These are phyloP conservation scores for Tilletia indica DNA, from an alignment of 1,284 basidiomycete species.

Conservation along the genomic window DNA sequence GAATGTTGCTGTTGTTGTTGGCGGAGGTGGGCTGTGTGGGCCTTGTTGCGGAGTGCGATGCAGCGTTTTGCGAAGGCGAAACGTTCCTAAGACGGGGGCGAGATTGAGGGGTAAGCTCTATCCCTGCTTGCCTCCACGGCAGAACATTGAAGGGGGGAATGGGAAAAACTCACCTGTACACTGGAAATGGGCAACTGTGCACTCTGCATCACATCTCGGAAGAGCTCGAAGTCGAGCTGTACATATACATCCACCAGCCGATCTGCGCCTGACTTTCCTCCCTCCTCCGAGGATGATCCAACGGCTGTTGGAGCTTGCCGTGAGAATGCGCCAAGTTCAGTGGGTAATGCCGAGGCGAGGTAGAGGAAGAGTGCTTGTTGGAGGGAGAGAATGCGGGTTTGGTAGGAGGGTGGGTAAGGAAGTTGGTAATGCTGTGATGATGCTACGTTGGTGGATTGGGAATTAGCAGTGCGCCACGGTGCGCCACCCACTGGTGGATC, in stretches of 20 bases:
- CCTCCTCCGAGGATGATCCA: no score
- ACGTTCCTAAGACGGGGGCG: neutral
- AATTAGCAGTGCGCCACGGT: no score
- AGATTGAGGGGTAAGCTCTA: no score
- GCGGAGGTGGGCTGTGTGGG: neutral
- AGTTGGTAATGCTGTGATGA: neutral
- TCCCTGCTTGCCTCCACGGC: neutral
- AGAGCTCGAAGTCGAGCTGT: neutral
- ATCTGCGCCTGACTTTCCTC: no score
- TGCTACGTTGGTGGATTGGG: no score
- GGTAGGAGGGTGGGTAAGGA: neutral
- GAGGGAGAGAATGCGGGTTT: neutral
- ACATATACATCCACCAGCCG: neutral
- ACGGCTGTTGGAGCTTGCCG: no score
- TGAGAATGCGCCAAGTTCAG: neutral
- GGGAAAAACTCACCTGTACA: constrained; percentile 1
- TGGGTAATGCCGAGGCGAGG: neutral
- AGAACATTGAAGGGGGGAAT: no score
- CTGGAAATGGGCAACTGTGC: neutral
- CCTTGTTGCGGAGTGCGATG: constrained; percentile 1
- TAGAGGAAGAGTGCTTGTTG: neutral
- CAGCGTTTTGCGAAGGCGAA: constrained; percentile 7
- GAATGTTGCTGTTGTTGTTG: neutral
- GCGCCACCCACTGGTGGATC: no score
- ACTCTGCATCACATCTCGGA: constrained; percentile 6